These are phyloP conservation scores for Trichosporon coremiiforme DNA, from an alignment of 1,284 basidiomycete species.

Conservation along the genomic window DNA sequence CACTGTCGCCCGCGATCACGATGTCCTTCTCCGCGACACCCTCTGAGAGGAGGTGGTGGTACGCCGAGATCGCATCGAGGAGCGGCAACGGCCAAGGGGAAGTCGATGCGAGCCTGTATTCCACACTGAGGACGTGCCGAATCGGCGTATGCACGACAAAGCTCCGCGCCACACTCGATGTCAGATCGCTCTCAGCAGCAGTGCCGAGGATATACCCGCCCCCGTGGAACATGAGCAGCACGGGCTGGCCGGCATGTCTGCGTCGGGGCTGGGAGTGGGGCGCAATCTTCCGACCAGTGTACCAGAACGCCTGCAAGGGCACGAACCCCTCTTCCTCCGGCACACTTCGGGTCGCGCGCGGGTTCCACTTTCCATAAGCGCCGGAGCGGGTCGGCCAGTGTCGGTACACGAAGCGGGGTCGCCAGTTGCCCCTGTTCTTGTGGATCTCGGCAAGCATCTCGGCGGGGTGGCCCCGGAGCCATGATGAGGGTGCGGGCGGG, in stretches of 20 bases:
- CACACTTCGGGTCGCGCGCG: constrained; percentile 12
- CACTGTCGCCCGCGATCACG: constrained; percentile 68
- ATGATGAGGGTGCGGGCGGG: constrained; percentile 37
- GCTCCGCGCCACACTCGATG: constrained; percentile 43
- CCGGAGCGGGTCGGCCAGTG: constrained; percentile 19
- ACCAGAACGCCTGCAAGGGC: constrained; percentile 49
- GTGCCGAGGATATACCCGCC: constrained; percentile 52
- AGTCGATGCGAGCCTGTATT: constrained; percentile 45
- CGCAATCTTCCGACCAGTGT: constrained; percentile 38
- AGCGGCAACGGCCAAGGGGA: constrained; percentile 66
- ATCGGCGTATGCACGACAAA: constrained; percentile 47
- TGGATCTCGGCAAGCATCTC: constrained; percentile 36
- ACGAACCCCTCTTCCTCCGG: constrained; percentile 35
- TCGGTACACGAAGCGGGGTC: constrained; percentile 41
- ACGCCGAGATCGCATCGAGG: constrained; percentile 66
- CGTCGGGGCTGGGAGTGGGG: constrained; percentile 26
- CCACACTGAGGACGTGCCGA: constrained; percentile 48
- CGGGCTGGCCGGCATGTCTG: constrained; percentile 41
- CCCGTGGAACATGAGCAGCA: constrained; percentile 50
- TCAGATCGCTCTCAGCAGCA: constrained; percentile 48
- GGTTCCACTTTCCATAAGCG: constrained; percentile 42
- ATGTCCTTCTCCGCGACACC: constrained; percentile 63
- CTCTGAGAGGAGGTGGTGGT: constrained; percentile 63
- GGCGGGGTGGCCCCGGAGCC: constrained; percentile 44
- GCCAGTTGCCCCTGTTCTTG: constrained; percentile 41